phyloP scores from a whole-genome alignment of 768 basidiomycete species.

The Pisolithus albus region DNA sequence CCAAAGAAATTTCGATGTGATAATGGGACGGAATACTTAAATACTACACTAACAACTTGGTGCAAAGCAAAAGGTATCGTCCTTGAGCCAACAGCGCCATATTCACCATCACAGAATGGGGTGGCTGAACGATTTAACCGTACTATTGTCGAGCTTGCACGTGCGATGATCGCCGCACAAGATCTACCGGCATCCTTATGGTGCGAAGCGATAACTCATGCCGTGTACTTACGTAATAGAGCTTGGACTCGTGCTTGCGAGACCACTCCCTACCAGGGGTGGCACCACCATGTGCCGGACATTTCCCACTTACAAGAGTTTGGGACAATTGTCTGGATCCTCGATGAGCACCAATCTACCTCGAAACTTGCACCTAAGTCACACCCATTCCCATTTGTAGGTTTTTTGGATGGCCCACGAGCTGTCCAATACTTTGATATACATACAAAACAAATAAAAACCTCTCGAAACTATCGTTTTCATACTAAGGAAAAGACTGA shows the following conservation, averaged over 20 bases:
- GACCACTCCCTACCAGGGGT: too few relatives aligned
- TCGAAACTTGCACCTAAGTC: too few relatives aligned
- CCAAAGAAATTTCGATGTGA: not conserved
- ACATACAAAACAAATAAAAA: too few relatives aligned
- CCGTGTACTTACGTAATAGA: not conserved
- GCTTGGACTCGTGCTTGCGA: not conserved
- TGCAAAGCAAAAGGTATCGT: not conserved
- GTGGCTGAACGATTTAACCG: not conserved
- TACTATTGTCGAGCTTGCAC: not conserved
- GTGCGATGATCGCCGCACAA: not conserved
- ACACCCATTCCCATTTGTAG: too few relatives aligned
- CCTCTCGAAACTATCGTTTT: too few relatives aligned
- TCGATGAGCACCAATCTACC: too few relatives aligned
- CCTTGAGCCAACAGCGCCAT: not conserved
- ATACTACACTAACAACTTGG: not conserved
- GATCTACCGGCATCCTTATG: not conserved
- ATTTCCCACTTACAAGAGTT: too few relatives aligned
- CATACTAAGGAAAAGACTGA: rapidly evolving
- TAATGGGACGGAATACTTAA: not conserved
- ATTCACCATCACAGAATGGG: not conserved
- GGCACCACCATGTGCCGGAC: too few relatives aligned
- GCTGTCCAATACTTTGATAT: too few relatives aligned
- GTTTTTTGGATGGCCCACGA: too few relatives aligned
- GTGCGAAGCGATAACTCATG: not conserved
- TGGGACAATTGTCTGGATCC: too few relatives aligned